Base-by-base conservation (phyloP, 2,329 filamentous ascomycete genomes). In the Ascochyta lentis region DNA sequence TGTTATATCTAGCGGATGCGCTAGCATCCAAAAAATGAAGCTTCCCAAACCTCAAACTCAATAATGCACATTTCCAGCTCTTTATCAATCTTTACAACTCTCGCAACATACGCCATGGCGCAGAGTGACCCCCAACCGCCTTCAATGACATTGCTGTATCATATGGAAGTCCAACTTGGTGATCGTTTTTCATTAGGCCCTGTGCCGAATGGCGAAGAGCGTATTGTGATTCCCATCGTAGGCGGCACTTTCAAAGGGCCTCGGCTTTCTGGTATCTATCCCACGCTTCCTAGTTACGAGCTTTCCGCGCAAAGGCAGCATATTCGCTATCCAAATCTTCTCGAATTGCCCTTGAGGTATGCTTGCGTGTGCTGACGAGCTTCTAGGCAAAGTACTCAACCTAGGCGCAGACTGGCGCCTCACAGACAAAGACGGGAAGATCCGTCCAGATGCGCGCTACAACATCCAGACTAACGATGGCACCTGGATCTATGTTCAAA, bases 351-450 rank as follows among this genome's bases (percentile, higher is more conserved):
- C 13, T 31, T 12, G 6, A 15, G 5, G 12, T 5, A 31, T 4
- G 12, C 9, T 2, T 13, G 12, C 10, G 12, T 12, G 13, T 4
- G 29, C 27, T 49, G 13, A 55, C 31, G 8, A 4, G 9, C n/a
- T 4, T 9, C 4, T 19, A 70, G 69, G 70, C 39, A 67, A 59
- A 34, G 68, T 77, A 31, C 66, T 76, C 8, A 59, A 72, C 26
- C 53, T 77, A 1, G 75, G 75, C 41, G 74, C 74, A 12, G 75
- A 77, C 48, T 77, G 74, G 74, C 74, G 71, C n/a, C 54, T 73
- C 19, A 69, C 65, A 1, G 67, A 70, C 34, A 56, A 54, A 6
- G 49, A 63, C 4, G 66, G 64, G 8, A 54, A 49, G 6, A 69
- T 73, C 49, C 67, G 65, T 3, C 72, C 74, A 1, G 72, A 76